Evolutionary conservation across 2,329 filamentous ascomycete genomes (phyloP).

Genomic region (Fusarium sp.): DNA sequence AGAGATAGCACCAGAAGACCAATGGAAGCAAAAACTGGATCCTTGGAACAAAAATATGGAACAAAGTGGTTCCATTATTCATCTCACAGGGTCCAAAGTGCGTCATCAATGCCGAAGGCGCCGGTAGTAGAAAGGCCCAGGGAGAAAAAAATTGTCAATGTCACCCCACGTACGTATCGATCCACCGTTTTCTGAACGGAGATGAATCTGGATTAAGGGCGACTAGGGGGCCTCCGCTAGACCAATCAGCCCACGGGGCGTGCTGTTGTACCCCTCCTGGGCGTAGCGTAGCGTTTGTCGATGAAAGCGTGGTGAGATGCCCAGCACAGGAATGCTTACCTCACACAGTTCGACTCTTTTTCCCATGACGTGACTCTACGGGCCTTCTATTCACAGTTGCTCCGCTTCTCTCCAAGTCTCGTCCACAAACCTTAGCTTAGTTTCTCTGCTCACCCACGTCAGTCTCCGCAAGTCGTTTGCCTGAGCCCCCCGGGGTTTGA

Average conservation of each 20-base stretch:
- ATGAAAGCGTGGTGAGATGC: not conserved
- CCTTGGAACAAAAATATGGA: constrained; percentile 16
- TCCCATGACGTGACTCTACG: constrained; percentile 29
- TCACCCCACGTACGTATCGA: constrained; percentile 19
- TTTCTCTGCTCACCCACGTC: constrained; percentile 15
- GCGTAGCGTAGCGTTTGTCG: not conserved
- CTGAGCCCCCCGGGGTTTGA: constrained; percentile 23
- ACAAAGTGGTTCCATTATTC: constrained; percentile 1
- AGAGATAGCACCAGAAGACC: constrained; percentile 23
- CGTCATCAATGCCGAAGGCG: constrained; percentile 25
- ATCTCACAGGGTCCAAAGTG: constrained; percentile 14
- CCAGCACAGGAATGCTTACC: constrained; percentile 7
- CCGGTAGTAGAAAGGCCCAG: constrained; percentile 8
- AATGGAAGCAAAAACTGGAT: constrained; percentile 29
- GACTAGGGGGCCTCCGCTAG: not conserved
- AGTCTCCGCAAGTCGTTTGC: constrained; percentile 28
- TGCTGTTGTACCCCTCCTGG: not conserved
- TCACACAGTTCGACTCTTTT: not conserved
- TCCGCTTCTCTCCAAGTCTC: constrained; percentile 23
- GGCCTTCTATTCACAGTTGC: constrained; percentile 20
- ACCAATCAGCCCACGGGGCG: constrained; percentile 4
- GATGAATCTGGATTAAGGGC: constrained; percentile 30
- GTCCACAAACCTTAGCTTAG: constrained; percentile 7
- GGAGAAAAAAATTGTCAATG: not conserved
- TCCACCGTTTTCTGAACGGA: constrained; percentile 29